Evolutionary conservation across 352 stramenopile species (phyloP), one percentile per base, ranked within the genome.

Genomic region (Phytophthora rubi): DNA sequence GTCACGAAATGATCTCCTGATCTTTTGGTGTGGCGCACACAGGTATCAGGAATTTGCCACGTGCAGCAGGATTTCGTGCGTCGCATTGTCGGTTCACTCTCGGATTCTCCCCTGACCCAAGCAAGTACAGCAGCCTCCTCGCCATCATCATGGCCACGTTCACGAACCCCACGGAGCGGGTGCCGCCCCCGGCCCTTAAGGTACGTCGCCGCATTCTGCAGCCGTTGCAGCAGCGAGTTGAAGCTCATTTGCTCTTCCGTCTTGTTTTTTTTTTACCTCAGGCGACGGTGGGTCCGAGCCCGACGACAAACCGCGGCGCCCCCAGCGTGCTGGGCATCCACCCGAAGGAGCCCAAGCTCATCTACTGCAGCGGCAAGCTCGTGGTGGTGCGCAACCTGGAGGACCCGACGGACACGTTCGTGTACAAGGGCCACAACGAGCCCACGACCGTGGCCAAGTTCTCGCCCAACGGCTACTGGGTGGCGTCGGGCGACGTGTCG

Each of bases 381-480:
- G 90, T 98, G 37, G 76, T 98, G 6, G 87, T 98, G 59, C 88
- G 93, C 53, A 94, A 95, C 76, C 71, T 97, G 35, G 88, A 91
- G 2, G 81, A 97, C 61, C 84, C 90, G 62, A 82, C 71, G 4
- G 84, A 97, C 62, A 93, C 83, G 60, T 98, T 99, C 59, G 91
- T 99, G 28, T 99, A 99, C 85, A 94, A 97, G 56, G 96, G 96
- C 61, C 97, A 99, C 80, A 97, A 97, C 53, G 85, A 96, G 44
- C 79, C 79, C 16, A 97, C 94, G 13, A 98, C 94, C 0, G 89
- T 95, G 21, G 92, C 92, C 59, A 97, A 97, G 77, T 98, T 99
- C 74, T 98, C 90, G 16, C 96, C 97, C 0, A 98, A 88, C 48
- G 97, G 97, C 47, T 98, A 92, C 63, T 99, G 97, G 87, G 91